A percentile compares a stretch with the other conserved stretches of the same genome.
phyloP scores from a whole-genome alignment of 225 moss, liverwort and hornwort genomes.

The Bryum argenteum region DNA sequence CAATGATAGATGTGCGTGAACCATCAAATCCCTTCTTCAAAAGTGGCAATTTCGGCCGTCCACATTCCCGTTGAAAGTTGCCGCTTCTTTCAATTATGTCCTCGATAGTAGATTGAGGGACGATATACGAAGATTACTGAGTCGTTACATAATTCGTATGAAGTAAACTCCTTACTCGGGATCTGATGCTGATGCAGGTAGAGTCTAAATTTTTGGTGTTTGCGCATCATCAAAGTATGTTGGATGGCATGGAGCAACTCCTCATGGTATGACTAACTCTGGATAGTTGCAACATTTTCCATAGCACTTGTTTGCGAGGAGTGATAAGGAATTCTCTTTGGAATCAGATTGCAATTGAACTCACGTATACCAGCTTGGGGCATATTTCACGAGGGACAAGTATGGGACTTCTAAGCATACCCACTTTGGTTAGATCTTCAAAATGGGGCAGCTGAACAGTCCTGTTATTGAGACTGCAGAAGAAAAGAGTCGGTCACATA shows the following conservation, averaged over 20 bases:
- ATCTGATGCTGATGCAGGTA: conserved; percentile 56
- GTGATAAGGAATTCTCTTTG: neutral
- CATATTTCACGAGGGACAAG: neutral
- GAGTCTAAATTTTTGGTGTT: conserved; percentile 97
- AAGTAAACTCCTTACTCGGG: conserved; percentile 21
- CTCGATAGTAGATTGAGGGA: conserved; percentile 5
- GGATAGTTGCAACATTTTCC: conserved; percentile 13
- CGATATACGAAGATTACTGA: neutral
- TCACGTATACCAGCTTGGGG: conserved; percentile 1
- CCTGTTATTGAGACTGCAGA: conserved; percentile 52
- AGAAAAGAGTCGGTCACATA: conserved; percentile 81
- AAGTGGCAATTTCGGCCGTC: conserved; percentile 19
- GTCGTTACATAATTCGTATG: conserved; percentile 8
- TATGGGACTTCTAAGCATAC: conserved; percentile 12
- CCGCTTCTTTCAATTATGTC: conserved; percentile 12
- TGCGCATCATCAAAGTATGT: conserved; percentile 91
- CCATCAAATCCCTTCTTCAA: conserved; percentile 3
- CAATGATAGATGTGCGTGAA: conserved; percentile 64
- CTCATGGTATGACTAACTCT: conserved; percentile 56
- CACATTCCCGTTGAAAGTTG: neutral
- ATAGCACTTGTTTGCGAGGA: conserved; percentile 18
- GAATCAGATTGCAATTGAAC: too few relatives aligned
- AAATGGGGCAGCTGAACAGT: neutral
- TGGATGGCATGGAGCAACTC: conserved; percentile 81
- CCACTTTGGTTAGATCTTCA: neutral